A percentile compares a stretch with the other conserved stretches of the same genome.
These are phyloP conservation scores for Triticum monococcum DNA, from an alignment of 176 grass and related monocot genomes.

Conservation along the genomic window DNA sequence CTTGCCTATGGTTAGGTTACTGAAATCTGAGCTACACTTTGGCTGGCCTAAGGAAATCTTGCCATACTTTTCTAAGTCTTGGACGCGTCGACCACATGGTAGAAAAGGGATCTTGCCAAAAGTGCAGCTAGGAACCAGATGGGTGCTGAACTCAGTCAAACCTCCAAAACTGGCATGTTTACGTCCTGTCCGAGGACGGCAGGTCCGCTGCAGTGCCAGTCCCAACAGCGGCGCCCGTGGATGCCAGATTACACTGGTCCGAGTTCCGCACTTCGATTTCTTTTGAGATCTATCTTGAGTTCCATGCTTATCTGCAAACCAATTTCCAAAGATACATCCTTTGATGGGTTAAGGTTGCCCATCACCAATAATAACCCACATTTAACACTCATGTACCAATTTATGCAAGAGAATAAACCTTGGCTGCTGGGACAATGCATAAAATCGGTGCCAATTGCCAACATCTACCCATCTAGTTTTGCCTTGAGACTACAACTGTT, in stretches of 20 bases:
- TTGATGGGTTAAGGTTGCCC: background rate
- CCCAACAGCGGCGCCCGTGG: background rate
- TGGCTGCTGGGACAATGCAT: background rate
- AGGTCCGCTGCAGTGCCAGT: background rate
- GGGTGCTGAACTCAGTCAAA: background rate
- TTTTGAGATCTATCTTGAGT: constrained; percentile 3
- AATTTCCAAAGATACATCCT: background rate
- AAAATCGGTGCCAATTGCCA: background rate
- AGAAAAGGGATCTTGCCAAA: background rate
- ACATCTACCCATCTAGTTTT: background rate
- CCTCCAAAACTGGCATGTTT: background rate
- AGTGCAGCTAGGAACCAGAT: background rate
- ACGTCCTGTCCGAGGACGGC: background rate
- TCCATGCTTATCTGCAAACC: background rate
- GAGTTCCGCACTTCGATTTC: background rate
- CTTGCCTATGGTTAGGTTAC: background rate
- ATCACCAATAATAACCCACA: background rate
- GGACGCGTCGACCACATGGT: background rate
- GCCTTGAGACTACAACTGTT: constrained; percentile 3
- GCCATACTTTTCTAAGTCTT: background rate
- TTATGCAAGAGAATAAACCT: constrained; percentile 1
- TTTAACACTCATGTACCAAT: background rate
- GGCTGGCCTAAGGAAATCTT: background rate
- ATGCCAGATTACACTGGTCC: background rate
- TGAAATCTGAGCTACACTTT: background rate